Base-by-base conservation (phyloP, 441 rosid genomes). In the Aquilaria agallochum region DNA sequence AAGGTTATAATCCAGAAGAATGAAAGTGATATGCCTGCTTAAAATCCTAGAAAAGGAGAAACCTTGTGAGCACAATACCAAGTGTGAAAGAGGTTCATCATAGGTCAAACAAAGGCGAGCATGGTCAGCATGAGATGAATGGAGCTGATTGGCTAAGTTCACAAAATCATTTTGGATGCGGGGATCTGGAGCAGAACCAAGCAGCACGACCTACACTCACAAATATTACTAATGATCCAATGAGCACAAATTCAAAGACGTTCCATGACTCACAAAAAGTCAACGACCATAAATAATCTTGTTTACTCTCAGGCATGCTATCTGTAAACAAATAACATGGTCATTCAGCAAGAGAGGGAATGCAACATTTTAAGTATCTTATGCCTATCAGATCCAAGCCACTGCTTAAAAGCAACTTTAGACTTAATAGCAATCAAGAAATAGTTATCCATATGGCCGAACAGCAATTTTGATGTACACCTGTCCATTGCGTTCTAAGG, bases 101-200 rank as follows among this genome's bases (percentile, higher is more conserved):
- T 95, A 95, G 58, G 79, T 85, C 79, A 95, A 78, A 76, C 86
- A 78, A 63, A 95, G 95, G 76, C 96, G 81, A 71, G 97, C 93
- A 11, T 80, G 80, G 66, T 80, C 93, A 62, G 14, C 15, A 53
- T 91, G 89, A 70, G 80, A 51, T 66, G 92, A 83, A 78, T 85
- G 94, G 72, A 95, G 75, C 51, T 82, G 91, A 61, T 87, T 83
- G 66, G 97, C 88, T 67, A 95, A 81, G 76, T 78, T 75, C 57
- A 86, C 96, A 34, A 95, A 95, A 76, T 95, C 99, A 68, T 84
- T 88, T 68, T 95, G 99, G 58, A 95, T 86, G 53, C 95, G 85
- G 69, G 92, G 99, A 82, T 91, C 99, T 3, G 99, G 99, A 65
- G 98, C 99, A 65, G 98, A 92, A 64, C 99, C 99, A 65, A 95